phyloP scores from a whole-genome alignment of 2,329 filamentous ascomycete genomes.

The Epichloe typhina region DNA sequence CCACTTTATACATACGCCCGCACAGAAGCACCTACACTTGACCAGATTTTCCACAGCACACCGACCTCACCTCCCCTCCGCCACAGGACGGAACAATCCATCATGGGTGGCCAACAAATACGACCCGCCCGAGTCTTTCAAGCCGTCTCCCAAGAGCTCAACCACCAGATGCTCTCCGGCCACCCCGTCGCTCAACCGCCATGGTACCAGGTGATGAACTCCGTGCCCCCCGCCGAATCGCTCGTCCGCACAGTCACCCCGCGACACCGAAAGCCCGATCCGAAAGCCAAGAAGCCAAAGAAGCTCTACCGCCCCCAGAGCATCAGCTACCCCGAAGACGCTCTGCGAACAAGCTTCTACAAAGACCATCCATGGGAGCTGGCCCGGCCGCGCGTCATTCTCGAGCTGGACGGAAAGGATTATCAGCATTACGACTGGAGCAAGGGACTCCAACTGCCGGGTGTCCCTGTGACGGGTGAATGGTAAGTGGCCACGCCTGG shows the following conservation, averaged over 20 bases:
- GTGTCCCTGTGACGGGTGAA: conserved; percentile 70
- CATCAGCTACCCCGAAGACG: conserved; percentile 74
- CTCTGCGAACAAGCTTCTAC: conserved; percentile 70
- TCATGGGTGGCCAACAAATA: conserved; percentile 32
- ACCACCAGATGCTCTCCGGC: conserved; percentile 24
- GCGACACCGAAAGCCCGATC: conserved; percentile 27
- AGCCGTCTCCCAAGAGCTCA: conserved; percentile 30
- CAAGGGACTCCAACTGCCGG: conserved; percentile 56
- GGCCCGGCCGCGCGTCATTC: conserved; percentile 69
- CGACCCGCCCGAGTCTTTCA: conserved; percentile 34
- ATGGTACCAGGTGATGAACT: conserved; percentile 39
- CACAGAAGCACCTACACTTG: not conserved
- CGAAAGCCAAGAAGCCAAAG: conserved; percentile 44
- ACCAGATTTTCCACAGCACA: not conserved
- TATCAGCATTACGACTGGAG: conserved; percentile 68
- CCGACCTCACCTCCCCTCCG: not conserved
- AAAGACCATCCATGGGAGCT: conserved; percentile 95
- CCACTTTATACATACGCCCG: too few species aligned
- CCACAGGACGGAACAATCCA: not conserved
- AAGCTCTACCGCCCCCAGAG: conserved; percentile 68
- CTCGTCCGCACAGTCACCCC: conserved; percentile 39
- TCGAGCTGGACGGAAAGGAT: conserved; percentile 81
- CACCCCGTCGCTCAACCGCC: conserved; percentile 23
- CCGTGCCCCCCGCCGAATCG: conserved; percentile 47
- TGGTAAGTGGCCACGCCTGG: conserved; percentile 36